Conservation (phyloP, 2,329 filamentous ascomycete genomes). For the Fusarium sp. region DNA sequence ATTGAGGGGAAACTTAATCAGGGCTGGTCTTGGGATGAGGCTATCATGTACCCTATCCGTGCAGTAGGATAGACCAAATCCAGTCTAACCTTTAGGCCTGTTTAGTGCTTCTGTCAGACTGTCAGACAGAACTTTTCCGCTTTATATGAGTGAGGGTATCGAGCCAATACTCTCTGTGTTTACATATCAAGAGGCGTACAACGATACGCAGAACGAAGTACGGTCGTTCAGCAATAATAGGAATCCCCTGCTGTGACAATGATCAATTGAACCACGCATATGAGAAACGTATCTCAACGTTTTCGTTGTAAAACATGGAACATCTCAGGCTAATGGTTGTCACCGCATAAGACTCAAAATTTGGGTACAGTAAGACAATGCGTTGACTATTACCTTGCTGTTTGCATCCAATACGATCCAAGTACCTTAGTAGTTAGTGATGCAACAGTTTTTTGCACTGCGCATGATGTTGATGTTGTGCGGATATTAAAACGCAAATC, state of each 20-base stretch:
- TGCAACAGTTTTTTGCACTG: neutral
- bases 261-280: neutral
- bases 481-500: neutral
- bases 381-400: neutral
- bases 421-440: neutral
- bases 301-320: neutral
- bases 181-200: neutral
- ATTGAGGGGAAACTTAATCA: neutral
- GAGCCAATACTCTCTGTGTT: neutral
- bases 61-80: neutral
- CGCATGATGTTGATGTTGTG: neutral
- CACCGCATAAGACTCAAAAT: neutral
- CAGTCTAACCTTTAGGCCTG: neutral
- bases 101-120: neutral
- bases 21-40: neutral
- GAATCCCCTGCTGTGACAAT: neutral
- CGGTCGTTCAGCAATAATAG: neutral
- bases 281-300: neutral
- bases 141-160: neutral
- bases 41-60: neutral
- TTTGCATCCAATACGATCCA: neutral
- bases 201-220: neutral
- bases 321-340: neutral
- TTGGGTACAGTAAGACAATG: neutral
- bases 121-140: neutral